Percentiles rank a stretch among this genome's conserved stretches.
phyloP scores from a whole-genome alignment of 2,329 filamentous ascomycete genomes.

The Paraphaeosphaeria sporulosa region DNA sequence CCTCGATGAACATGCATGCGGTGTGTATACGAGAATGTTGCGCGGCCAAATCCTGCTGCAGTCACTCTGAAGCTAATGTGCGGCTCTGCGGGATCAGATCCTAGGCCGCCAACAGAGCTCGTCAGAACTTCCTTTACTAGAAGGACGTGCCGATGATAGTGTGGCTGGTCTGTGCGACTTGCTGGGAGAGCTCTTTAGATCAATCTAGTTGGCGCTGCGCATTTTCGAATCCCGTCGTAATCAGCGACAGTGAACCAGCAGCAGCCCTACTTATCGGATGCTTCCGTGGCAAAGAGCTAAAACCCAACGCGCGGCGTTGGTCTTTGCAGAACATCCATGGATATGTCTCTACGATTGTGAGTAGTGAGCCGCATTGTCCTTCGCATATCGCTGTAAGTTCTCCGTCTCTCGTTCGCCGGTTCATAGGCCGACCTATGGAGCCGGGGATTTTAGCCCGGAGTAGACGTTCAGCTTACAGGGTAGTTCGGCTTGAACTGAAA shows the following conservation, averaged over 20 bases:
- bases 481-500: neutral
- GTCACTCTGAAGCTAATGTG: conserved; percentile 7
- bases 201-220: neutral
- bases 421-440: conserved; percentile 5
- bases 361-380: conserved; percentile 1
- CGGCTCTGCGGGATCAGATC: conserved; percentile 9
- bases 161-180: neutral
- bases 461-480: neutral
- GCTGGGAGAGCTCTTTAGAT: neutral
- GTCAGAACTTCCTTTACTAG: conserved; percentile 3
- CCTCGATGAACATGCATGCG: neutral
- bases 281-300: conserved; percentile 4
- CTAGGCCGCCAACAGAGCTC: neutral
- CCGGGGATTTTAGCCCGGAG: neutral
- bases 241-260: conserved; percentile 3
- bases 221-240: conserved; percentile 2
- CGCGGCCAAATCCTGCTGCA: neutral
- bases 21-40: neutral
- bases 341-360: conserved; percentile 5
- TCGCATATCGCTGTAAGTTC: neutral
- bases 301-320: conserved; percentile 1
- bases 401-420: conserved; percentile 10
- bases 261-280: conserved; percentile 15
- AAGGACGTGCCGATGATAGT: neutral
- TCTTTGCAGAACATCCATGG: neutral